Percentiles rank a stretch among this genome's conserved stretches.
phyloP scores from a whole-genome alignment of 441 rosid species.

The Adansonia madagascariensis region DNA sequence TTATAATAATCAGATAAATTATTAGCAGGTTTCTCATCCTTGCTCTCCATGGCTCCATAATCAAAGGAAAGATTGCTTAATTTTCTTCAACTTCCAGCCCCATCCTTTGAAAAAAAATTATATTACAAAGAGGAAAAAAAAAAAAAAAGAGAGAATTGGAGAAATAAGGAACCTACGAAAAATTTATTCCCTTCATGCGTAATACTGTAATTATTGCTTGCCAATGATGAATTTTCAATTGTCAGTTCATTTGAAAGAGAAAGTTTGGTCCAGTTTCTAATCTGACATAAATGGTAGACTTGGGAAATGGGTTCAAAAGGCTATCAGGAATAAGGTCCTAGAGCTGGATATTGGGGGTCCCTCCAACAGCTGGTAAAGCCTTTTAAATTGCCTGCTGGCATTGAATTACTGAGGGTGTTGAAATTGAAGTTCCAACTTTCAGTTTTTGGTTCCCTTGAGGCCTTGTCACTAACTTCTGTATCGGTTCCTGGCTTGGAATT shows the following conservation, averaged over 20 bases:
- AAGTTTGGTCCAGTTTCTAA: no score
- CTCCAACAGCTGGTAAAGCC: not conserved
- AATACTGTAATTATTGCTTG: not conserved
- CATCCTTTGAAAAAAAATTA: not conserved
- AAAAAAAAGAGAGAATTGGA: not conserved
- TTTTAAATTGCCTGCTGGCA: not conserved
- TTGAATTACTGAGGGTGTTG: not conserved
- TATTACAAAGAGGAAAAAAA: not conserved
- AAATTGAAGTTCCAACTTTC: not conserved
- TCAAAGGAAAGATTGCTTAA: not conserved
- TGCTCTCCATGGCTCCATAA: constrained; percentile 17
- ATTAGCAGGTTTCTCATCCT: not conserved
- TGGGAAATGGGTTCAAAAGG: not conserved
- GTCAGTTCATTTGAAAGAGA: no score
- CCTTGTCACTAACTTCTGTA: not conserved
- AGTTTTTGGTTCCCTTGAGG: not conserved
- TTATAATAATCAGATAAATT: not conserved
- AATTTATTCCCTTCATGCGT: not conserved
- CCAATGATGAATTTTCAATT: no score
- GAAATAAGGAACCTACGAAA: not conserved
- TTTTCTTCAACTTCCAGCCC: not conserved
- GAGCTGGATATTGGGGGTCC: not conserved
- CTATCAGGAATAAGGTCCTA: not conserved
- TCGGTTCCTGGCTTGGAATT: not conserved
- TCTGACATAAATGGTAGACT: no score